Percentiles rank a stretch among this genome's conserved stretches.
phyloP scores from a whole-genome alignment of 176 grass and related monocot species.

The Bonia amplexicaulis region DNA sequence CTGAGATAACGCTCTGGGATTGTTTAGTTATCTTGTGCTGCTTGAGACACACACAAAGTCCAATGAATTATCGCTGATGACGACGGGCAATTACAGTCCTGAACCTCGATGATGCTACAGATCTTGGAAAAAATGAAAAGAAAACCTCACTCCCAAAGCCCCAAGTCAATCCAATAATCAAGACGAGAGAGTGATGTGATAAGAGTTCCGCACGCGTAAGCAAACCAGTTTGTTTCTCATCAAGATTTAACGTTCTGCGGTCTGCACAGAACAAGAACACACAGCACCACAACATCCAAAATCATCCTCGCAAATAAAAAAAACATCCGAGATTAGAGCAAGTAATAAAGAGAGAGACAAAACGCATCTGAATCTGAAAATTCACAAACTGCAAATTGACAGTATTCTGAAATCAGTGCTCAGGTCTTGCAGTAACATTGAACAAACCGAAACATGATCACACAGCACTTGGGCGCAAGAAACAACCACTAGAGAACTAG shows the following conservation, averaged over 20 bases:
- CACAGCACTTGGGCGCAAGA: not conserved
- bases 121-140: not conserved
- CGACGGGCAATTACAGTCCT: not conserved
- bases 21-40: not conserved
- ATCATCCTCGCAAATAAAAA: not conserved
- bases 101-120: not conserved
- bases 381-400: not conserved
- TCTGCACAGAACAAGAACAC: not conserved
- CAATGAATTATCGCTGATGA: not conserved
- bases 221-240: not conserved
- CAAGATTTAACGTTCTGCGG: not conserved
- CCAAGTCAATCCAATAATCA: not conserved
- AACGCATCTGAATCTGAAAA: not conserved
- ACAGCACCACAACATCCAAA: not conserved
- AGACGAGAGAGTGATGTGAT: not conserved
- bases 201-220: not conserved
- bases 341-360: not conserved
- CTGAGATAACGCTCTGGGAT: not conserved
- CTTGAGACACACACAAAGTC: not conserved
- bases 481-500: not conserved
- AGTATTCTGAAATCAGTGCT: not conserved
- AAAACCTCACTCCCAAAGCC: not conserved
- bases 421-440: not conserved
- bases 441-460: not conserved
- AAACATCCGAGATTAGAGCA: not conserved